Conservation (phyloP, 1,284 basidiomycete species). For the Cutaneotrichosporon curvatum region DNA sequence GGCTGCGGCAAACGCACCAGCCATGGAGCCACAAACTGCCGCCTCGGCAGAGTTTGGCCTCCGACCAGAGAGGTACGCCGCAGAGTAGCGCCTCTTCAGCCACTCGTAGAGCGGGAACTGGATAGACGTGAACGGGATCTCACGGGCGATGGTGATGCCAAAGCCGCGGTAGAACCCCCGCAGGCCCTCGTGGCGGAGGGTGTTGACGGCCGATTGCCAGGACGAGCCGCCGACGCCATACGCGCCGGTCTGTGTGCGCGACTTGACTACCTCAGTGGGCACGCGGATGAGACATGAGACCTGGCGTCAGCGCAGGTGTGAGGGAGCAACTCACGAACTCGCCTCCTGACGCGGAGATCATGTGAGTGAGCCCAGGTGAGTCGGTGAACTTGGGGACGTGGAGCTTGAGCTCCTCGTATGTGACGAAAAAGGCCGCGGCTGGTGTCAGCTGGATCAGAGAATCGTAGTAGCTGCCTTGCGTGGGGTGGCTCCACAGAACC, state of each 20-base stretch:
- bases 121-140: slow-evolving; percentile 94
- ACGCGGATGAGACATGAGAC: slow-evolving; percentile 87
- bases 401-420: slow-evolving; percentile 84
- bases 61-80: slow-evolving; percentile 41
- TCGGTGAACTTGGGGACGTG: slow-evolving; percentile 51
- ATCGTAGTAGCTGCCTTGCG: not conserved
- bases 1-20: slow-evolving; percentile 83
- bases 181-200: slow-evolving; percentile 56
- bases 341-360: slow-evolving; percentile 69
- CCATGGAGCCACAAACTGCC: slow-evolving; percentile 81
- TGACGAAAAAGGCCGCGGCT: slow-evolving; percentile 94
- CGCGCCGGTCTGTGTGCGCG: slow-evolving; percentile 66
- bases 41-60: slow-evolving; percentile 73
- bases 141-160: slow-evolving; percentile 66
- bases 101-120: slow-evolving; percentile 96
- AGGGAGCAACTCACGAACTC: slow-evolving; percentile 60
- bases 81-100: slow-evolving; percentile 63
- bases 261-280: slow-evolving; percentile 90
- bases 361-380: slow-evolving; percentile 65
- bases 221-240: slow-evolving; percentile 52
- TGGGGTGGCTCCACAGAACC: not conserved
- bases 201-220: slow-evolving; percentile 46
- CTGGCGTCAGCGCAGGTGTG: slow-evolving; percentile 46
- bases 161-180: slow-evolving; percentile 73
- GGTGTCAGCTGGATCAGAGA: slow-evolving; percentile 6